Evolutionary conservation across 1,284 basidiomycete genomes (phyloP), one percentile per base, ranked within the genome.

Genomic region (Bondarzewia mesenterica): DNA sequence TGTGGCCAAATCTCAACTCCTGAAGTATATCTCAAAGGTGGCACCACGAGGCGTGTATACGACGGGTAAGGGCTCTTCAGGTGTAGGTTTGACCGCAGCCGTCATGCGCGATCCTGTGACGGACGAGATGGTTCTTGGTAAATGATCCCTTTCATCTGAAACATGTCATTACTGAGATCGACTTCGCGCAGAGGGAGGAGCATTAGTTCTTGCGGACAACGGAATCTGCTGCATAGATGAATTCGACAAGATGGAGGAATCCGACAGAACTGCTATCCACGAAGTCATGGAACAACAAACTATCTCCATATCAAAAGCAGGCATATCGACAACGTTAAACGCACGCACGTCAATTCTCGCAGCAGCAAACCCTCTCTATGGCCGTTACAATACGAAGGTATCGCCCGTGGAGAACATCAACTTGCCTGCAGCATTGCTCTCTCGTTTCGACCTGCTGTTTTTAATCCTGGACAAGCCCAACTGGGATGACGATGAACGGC

Each of bases 211-310:
- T 22, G 96, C 96, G 4, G 96, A 99, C 68, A 99, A 99, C 58
- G 96, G 96, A 27, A 99, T 99, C 61, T 97, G 94, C 70, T 99
- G 95, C 67, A 99, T 99, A 57, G 96, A 99, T 62, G 96, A 99
- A 64, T 99, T 99, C 64, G 96, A 99, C 73, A 99, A 99, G 70
- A 99, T 99, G 96, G 96, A 99, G 57, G 96, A 99, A 67, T 69
- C 89, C 2, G 96, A 99, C 66, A 80, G 96, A 53, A 99, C 96
- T 0, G 93, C 96, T 12, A 99, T 99, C 54, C 96, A 99, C 72
- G 96, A 99, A 77, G 96, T 99, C 49, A 99, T 99, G 96, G 95
- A 99, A 67, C 95, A 99, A 63, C 95, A 99, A 68, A 99, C 96
- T 2, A 99, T 99, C 54, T 97, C 93, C 2, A 99, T 99, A 57